Percentiles rank a stretch among this genome's conserved stretches.
phyloP scores from a whole-genome alignment of 73 alveolate genomes.

The Tetrahymena thermophila region DNA sequence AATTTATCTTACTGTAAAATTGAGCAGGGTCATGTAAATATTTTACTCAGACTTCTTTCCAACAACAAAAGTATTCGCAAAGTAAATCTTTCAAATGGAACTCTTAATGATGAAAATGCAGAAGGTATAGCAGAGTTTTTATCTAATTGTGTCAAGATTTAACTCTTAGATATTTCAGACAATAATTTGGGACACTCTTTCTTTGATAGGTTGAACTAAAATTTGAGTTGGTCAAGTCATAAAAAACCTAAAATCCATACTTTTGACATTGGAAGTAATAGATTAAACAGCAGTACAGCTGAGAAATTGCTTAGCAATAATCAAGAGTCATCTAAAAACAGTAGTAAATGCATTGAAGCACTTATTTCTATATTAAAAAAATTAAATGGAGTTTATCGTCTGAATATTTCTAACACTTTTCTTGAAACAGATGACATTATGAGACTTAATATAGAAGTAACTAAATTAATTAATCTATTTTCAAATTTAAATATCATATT shows the following conservation, averaged over 20 bases:
- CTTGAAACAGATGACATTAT: not conserved
- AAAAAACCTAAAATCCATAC: not conserved
- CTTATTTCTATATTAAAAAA: not conserved
- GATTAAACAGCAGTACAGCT: not conserved
- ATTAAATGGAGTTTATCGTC: not conserved
- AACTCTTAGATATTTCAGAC: not conserved
- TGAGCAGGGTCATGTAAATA: not conserved
- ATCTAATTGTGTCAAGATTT: not conserved
- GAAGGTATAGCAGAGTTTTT: not conserved
- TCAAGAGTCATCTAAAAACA: not conserved
- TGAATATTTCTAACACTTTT: not conserved
- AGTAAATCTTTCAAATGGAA: not conserved
- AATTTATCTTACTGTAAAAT: not conserved
- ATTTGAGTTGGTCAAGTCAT: not conserved
- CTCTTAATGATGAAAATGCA: not conserved
- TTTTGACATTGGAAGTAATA: not conserved
- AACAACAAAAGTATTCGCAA: not conserved
- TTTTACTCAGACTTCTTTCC: not conserved
- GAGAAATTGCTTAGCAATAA: not conserved
- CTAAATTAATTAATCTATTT: not conserved
- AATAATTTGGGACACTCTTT: not conserved
- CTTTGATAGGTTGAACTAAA: not conserved
- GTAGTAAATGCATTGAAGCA: not conserved
- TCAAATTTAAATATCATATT: too few relatives aligned
- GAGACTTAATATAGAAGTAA: not conserved